Conservation (phyloP, 129 eudicot species). For the Flaveria robusta region DNA sequence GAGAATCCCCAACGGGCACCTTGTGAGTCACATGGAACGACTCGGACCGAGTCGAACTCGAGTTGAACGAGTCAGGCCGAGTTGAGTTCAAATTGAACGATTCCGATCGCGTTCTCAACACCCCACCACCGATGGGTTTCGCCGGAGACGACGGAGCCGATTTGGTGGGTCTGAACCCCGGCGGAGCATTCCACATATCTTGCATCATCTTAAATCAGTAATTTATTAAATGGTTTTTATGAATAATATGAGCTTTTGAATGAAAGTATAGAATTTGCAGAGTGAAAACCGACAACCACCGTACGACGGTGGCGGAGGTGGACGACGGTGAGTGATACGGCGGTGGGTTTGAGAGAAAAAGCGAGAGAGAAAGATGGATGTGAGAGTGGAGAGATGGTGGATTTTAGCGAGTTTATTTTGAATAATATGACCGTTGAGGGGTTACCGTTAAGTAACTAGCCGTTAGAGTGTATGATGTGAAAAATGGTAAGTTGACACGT, state of each 20-base stretch:
- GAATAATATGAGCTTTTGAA: not conserved
- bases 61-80: conserved; percentile 48
- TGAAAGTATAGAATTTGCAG: conserved; percentile 30
- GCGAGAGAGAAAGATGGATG: conserved; percentile 25
- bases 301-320: conserved; percentile 20
- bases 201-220: conserved; percentile 52
- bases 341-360: conserved; percentile 25
- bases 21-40: conserved; percentile 88
- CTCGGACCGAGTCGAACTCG: conserved; percentile 54
- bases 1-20: conserved; percentile 95
- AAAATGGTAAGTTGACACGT: conserved; percentile 20
- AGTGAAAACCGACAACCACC: not conserved
- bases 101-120: conserved; percentile 81
- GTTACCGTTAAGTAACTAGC: conserved; percentile 65
- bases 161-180: conserved; percentile 86
- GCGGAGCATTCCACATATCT: conserved; percentile 95
- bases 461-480: conserved; percentile 45
- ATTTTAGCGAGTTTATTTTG: conserved; percentile 38
- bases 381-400: conserved; percentile 32
- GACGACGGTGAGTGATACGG: conserved; percentile 9
- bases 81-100: conserved; percentile 59
- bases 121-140: conserved; percentile 62
- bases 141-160: conserved; percentile 97
- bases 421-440: conserved; percentile 59
- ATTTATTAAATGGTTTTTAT: not conserved